phyloP scores from a whole-genome alignment of 768 basidiomycete species.

The Amanita phalloides region DNA sequence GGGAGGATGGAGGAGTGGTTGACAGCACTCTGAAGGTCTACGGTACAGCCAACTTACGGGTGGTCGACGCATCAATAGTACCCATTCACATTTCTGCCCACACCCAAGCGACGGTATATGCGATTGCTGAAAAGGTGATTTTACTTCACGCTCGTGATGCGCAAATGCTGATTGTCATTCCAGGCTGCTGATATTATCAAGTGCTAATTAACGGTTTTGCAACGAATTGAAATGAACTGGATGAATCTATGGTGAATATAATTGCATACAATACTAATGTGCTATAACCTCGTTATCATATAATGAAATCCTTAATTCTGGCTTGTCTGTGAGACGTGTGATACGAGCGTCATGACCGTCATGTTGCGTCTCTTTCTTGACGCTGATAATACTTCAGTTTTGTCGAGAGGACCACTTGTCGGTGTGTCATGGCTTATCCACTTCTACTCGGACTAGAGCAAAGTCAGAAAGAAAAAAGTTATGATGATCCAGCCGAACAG shows the following conservation, averaged over 20 bases:
- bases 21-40: conserved; percentile 7
- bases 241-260: background rate
- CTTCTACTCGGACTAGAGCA: conserved; percentile 6
- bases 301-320: background rate
- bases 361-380: background rate
- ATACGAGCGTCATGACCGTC: too few species aligned
- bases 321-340: too few species aligned
- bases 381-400: background rate
- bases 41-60: conserved; percentile 6
- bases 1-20: conserved; percentile 23
- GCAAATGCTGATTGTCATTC: background rate
- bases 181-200: conserved; percentile 3
- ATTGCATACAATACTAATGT: background rate
- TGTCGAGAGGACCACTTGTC: background rate
- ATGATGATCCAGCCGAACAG: conserved; percentile 7
- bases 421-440: background rate
- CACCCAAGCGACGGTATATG: conserved; percentile 11
- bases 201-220: background rate
- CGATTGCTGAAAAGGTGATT: conserved; percentile 10
- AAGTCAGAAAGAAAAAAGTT: background rate
- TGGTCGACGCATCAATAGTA: conserved; percentile 23
- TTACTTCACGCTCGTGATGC: background rate
- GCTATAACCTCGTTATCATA: background rate
- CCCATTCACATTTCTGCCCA: conserved; percentile 22
- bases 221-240: background rate